Percentiles rank a stretch among this genome's conserved stretches.
Conservation (phyloP, 2,329 filamentous ascomycete species). For the Monosporascus sp. region DNA sequence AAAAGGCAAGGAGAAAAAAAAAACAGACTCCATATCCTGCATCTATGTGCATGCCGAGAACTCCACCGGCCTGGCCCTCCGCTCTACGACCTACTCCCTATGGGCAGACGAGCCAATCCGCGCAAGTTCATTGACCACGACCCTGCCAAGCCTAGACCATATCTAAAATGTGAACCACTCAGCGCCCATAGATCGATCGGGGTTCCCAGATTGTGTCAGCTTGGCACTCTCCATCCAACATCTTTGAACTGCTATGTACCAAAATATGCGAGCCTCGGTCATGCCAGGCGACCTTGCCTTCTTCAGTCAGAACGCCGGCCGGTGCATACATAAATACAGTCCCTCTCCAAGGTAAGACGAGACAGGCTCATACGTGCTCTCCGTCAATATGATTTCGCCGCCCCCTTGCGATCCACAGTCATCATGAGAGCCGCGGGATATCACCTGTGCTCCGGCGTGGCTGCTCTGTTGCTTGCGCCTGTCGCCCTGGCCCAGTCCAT, state of each 20-base stretch:
- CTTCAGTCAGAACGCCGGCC: neutral
- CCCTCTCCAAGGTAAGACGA: neutral
- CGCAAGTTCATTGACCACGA: neutral
- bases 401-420: neutral
- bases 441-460: neutral
- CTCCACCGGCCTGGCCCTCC: neutral
- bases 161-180: neutral
- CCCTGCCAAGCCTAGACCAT: neutral
- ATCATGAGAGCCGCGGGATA: neutral
- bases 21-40: neutral
- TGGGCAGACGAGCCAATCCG: neutral
- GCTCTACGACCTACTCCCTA: neutral
- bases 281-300: neutral
- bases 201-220: neutral
- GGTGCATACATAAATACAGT: neutral
- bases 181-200: neutral
- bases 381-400: neutral
- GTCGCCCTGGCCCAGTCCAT: constrained; percentile 34
- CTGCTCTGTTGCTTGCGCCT: neutral
- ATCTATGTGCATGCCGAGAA: neutral
- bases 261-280: neutral
- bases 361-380: too few relatives aligned
- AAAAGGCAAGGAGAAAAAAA: neutral
- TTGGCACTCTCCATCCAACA: neutral
- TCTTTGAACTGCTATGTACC: neutral